A percentile compares a stretch with the other conserved stretches of the same genome.
phyloP scores from a whole-genome alignment of 805 yeast species.

The Wickerhamiella occidentalis region DNA sequence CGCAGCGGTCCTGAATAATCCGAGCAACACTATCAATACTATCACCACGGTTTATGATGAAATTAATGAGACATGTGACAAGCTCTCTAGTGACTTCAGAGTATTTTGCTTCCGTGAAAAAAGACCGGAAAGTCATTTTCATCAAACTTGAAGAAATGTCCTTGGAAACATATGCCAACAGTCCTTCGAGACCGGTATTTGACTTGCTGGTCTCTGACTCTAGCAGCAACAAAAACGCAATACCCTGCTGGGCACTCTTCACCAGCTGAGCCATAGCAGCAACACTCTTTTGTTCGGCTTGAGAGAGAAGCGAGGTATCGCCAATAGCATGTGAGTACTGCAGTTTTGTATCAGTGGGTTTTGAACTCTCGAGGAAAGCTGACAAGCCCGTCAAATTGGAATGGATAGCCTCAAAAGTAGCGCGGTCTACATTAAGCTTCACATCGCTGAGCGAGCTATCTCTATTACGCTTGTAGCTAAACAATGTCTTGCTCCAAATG shows the following conservation, averaged over 20 bases:
- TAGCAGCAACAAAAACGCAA: constrained; percentile 73
- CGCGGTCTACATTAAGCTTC: constrained; percentile 17
- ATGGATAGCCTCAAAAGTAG: constrained; percentile 24
- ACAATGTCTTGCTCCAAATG: constrained; percentile 61
- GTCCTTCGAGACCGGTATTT: constrained; percentile 43
- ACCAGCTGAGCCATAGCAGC: constrained; percentile 64
- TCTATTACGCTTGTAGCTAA: constrained; percentile 10
- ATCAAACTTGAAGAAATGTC: constrained; percentile 51
- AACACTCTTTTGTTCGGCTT: constrained; percentile 86
- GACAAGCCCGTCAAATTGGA: constrained; percentile 25
- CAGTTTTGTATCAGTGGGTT: constrained; percentile 25
- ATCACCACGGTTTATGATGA: constrained; percentile 80
- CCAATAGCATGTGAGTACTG: constrained; percentile 15
- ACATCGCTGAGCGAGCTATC: constrained; percentile 18
- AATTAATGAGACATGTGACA: constrained; percentile 76
- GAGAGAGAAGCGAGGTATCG: constrained; percentile 28
- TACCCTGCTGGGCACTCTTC: constrained; percentile 72
- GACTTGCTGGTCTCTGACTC: constrained; percentile 47
- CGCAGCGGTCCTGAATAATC: constrained; percentile 82
- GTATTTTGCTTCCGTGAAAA: constrained; percentile 48
- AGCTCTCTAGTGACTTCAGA: constrained; percentile 65
- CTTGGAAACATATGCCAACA: constrained; percentile 61
- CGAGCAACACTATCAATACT: constrained; percentile 83
- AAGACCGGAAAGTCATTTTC: constrained; percentile 55
- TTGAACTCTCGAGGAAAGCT: constrained; percentile 33